Base-by-base conservation (phyloP, 306 rosid genomes). In the Rosa persica region DNA sequence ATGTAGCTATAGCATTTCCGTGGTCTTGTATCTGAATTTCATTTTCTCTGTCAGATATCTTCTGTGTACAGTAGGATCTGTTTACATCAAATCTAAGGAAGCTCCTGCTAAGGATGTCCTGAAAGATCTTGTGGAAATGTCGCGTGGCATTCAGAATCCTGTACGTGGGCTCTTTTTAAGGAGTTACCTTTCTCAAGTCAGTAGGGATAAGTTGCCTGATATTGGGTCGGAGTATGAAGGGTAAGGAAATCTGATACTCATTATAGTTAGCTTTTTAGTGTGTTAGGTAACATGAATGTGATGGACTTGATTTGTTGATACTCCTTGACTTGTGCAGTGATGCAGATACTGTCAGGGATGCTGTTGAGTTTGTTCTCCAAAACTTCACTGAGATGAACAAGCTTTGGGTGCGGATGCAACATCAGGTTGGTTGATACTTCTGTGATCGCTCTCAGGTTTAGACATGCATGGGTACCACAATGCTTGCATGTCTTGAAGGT, bases 341-440 rank as follows among this genome's bases (percentile, higher is more conserved):
- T 81, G 89, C 89, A 13, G 91, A 88, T 72, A 88, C 91, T 11
- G 89, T 88, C 68, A 77, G 10, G 12, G 91, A 88, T 74, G 91
- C 91, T 72, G 91, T 88, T 23, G 91, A 88, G 71, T 88, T 88
- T 83, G 89, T 88, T 12, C 86, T 88, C 66, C 91, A 88, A 75
- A 88, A 88, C 76, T 88, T 88, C 81, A 88, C 91, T 3, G 91
- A 88, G 81, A 88, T 88, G 91, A 88, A 88, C 85, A 88, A 88
- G 52, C 91, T 88, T 67, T 88, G 91, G 91, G 91, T 88, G 77
- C 91, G 91, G 79, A 88, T 88, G 91, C 91, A 88, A 70, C 89
- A 88, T 85, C 91, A 88, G 91, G 91, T 88, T 80, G 85, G 88
- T 88, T 79, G 70, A 75, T 79, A 64, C 78, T 84, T 52, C 70